Percentiles rank a stretch among this genome's conserved stretches.
These are phyloP conservation scores for Lodderomyces beijingensis DNA, from an alignment of 1,139 yeast species.

Conservation along the genomic window DNA sequence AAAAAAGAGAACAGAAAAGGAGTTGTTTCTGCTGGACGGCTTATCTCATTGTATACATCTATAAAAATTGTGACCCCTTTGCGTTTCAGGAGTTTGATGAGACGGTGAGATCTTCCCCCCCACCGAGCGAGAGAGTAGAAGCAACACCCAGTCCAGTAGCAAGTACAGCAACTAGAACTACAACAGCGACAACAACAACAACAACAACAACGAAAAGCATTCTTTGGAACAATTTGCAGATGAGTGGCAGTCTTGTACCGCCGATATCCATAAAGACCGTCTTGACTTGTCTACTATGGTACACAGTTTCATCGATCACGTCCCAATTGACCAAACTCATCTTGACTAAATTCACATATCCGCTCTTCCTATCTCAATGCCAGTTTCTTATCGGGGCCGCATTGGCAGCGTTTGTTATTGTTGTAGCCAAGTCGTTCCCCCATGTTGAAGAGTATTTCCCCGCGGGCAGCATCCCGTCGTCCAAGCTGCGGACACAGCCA, in stretches of 20 bases:
- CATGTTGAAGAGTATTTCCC: constrained; percentile 22
- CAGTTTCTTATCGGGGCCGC: constrained; percentile 41
- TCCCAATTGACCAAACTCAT: constrained; percentile 45
- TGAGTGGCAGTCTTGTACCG: constrained; percentile 9
- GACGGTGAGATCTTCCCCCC: no score
- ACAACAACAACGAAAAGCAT: no score
- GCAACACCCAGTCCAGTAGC: no score
- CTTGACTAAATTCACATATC: constrained; percentile 39
- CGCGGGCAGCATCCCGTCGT: constrained; percentile 27
- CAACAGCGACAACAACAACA: no score
- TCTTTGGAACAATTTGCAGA: no score
- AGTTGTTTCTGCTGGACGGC: no score
- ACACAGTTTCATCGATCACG: constrained; percentile 42
- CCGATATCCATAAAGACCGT: constrained; percentile 12
- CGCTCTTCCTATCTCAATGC: constrained; percentile 48
- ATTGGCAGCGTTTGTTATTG: constrained; percentile 24
- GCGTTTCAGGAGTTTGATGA: no score
- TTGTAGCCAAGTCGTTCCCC: constrained; percentile 20
- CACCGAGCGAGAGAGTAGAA: no score
- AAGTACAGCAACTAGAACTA: no score
- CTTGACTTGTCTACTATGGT: constrained; percentile 38
- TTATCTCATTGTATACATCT: no score
- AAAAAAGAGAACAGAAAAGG: no score
- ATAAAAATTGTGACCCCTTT: no score
- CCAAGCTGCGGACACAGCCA: constrained; percentile 16